A percentile compares a stretch with the other conserved stretches of the same genome.
These are phyloP conservation scores for Filobasidium wieringae DNA, from an alignment of 768 basidiomycete species.

Conservation along the genomic window DNA sequence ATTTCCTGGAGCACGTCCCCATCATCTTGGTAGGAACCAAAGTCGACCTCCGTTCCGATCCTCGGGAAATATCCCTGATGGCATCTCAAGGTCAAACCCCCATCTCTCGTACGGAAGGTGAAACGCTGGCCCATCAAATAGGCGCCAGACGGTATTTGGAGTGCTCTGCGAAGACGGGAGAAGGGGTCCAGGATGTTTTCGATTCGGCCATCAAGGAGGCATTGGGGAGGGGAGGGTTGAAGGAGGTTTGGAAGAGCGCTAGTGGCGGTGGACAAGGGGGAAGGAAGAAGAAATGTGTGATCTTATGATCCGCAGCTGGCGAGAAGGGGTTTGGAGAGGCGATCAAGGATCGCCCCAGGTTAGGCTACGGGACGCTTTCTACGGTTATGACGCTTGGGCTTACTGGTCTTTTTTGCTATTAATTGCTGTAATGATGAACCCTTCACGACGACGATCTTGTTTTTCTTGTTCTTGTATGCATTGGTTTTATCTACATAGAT, in stretches of 20 bases:
- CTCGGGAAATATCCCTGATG: constrained; percentile 39
- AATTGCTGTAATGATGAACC: too few relatives aligned
- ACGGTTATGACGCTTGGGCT: too few relatives aligned
- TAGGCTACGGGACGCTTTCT: too few relatives aligned
- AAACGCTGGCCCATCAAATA: constrained; percentile 76
- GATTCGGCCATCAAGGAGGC: constrained; percentile 47
- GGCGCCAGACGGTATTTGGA: constrained; percentile 78
- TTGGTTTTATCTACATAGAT: too few relatives aligned
- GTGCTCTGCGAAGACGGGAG: constrained; percentile 85
- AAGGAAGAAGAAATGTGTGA: not conserved
- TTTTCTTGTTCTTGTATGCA: too few relatives aligned
- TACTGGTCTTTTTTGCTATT: too few relatives aligned
- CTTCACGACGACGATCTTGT: too few relatives aligned
- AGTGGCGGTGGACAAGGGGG: not conserved
- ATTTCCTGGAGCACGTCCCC: constrained; percentile 38
- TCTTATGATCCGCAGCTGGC: not conserved
- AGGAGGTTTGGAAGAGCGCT: not conserved
- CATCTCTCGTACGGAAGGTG: constrained; percentile 65
- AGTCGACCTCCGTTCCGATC: constrained; percentile 36
- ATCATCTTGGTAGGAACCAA: constrained; percentile 38
- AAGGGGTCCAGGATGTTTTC: constrained; percentile 85
- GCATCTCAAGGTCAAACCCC: constrained; percentile 65
- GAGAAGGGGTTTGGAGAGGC: not conserved
- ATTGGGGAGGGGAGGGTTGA: not conserved
- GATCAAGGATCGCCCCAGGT: too few relatives aligned